Base-by-base conservation (phyloP, 2,329 filamentous ascomycete genomes). In the Exophiala viscosa region DNA sequence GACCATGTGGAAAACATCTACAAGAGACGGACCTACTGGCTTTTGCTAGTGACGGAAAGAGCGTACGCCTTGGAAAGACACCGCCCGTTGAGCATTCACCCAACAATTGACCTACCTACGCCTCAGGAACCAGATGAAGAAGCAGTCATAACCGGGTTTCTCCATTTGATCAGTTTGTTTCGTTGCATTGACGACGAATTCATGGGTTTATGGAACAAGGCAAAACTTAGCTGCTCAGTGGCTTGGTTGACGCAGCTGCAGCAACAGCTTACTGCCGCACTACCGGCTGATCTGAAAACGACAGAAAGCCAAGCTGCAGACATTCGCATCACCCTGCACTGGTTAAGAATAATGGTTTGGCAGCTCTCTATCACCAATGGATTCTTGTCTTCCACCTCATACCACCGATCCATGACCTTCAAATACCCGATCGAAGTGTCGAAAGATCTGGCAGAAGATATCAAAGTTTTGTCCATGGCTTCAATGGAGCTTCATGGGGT, bases 401-500 rank as follows among this genome's bases (percentile, higher is more conserved):
- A 73, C 1, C 78, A 87, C 56, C 76, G 76, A 56, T 78, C 80
- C 50, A 76, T 85, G 62, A 79, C 81, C 0, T 86, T 85, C 60
- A 77, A 79, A 46, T 86, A 84, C 60, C 80, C 84, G 3, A 73
- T 84, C 15, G 78, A 83, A 45, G 78, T 87, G 57, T 76, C 84
- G 0, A 74, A 78, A 41, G 84, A 88, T 52, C 60, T 88, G 20
- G 71, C 79, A 17, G 78, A 79, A 11, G 82, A 90, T 69, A 84
- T 86, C 3, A 82, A 83, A 13, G 82, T 86, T 48, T 86, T 93
- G 63, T 85, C 86, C 0, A 82, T 82, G 33, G 79, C 85, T 59
- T 83, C 84, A 39, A 85, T 90, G 74, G 88, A 92, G 58, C 75
- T 91, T 2, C 78, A 91, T 59, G 86, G 85, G 14, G 80, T 88